Evolutionary conservation across 768 basidiomycete species (phyloP).

Genomic region (Goffeauzyma gilvescens): DNA sequence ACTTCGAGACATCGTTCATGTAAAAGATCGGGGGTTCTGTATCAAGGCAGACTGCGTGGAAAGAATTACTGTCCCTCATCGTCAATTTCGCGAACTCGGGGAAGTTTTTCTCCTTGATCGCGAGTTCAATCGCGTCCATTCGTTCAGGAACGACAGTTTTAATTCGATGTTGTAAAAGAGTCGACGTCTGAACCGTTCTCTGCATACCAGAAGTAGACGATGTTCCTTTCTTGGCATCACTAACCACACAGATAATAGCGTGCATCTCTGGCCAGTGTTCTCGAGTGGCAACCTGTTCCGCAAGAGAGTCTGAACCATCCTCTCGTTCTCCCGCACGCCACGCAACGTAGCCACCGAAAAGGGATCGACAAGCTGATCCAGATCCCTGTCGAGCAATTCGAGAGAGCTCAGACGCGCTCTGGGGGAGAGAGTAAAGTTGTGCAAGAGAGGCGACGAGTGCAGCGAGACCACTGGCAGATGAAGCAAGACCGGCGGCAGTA

Average conservation of each 20-base stretch:
- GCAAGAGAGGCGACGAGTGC: conserved; percentile 81
- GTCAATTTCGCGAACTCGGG: conserved; percentile 74
- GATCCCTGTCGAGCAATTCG: conserved; percentile 92
- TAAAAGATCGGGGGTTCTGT: conserved; percentile 97
- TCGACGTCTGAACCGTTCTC: conserved; percentile 78
- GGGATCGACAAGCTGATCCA: conserved; percentile 90
- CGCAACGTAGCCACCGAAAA: conserved; percentile 91
- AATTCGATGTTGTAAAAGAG: conserved; percentile 76
- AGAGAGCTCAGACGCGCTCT: conserved; percentile 62
- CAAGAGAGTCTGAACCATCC: conserved; percentile 69
- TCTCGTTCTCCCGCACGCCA: conserved; percentile 59
- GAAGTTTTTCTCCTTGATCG: conserved; percentile 65
- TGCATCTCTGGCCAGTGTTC: conserved; percentile 88
- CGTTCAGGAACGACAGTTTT: conserved; percentile 63
- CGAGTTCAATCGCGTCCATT: conserved; percentile 62
- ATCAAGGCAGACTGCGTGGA: conserved; percentile 94
- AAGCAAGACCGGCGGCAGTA: conserved; percentile 92
- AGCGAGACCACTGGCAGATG: conserved; percentile 90
- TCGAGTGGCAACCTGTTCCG: conserved; percentile 65
- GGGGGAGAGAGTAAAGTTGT: conserved; percentile 61
- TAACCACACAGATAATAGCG: conserved; percentile 92
- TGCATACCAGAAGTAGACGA: conserved; percentile 94
- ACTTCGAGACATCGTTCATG: conserved; percentile 88
- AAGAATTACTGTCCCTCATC: conserved; percentile 95
- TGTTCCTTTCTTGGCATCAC: conserved; percentile 89